Conservation (phyloP, 2,329 filamentous ascomycete genomes). For the Aureobasidium sp. region DNA sequence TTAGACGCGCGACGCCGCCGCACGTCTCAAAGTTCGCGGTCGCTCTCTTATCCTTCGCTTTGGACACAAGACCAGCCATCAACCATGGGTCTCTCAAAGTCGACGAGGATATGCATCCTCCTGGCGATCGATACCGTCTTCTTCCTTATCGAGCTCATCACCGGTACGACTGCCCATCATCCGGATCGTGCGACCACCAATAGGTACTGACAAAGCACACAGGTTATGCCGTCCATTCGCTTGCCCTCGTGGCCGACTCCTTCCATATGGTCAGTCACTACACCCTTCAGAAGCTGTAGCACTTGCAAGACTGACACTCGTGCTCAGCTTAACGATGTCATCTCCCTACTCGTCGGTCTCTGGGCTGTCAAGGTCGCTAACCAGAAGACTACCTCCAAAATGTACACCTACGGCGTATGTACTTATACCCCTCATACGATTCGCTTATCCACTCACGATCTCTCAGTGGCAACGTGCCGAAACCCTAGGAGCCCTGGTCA, state of each 20-base stretch:
- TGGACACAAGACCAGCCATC: neutral
- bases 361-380: constrained; percentile 92
- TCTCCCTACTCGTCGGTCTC: constrained; percentile 82
- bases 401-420: constrained; percentile 88
- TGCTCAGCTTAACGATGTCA: constrained; percentile 81
- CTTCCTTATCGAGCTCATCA: constrained; percentile 80
- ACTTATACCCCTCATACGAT: neutral
- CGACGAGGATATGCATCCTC: constrained; percentile 84
- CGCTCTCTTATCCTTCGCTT: neutral
- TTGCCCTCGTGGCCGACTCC: constrained; percentile 90
- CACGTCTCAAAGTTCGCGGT: neutral
- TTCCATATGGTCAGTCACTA: constrained; percentile 77
- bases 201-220: neutral
- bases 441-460: constrained; percentile 15
- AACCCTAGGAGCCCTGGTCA: constrained; percentile 91
- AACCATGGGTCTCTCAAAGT: constrained; percentile 82
- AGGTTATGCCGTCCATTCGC: constrained; percentile 70
- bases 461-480: constrained; percentile 88
- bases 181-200: neutral
- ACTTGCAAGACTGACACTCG: neutral
- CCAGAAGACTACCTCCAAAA: constrained; percentile 70
- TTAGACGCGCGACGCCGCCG: neutral
- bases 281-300: neutral
- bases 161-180: constrained; percentile 41
- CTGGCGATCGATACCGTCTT: constrained; percentile 83